phyloP scores from a whole-genome alignment of 1,284 basidiomycete species.

The Trichosporon inkin region DNA sequence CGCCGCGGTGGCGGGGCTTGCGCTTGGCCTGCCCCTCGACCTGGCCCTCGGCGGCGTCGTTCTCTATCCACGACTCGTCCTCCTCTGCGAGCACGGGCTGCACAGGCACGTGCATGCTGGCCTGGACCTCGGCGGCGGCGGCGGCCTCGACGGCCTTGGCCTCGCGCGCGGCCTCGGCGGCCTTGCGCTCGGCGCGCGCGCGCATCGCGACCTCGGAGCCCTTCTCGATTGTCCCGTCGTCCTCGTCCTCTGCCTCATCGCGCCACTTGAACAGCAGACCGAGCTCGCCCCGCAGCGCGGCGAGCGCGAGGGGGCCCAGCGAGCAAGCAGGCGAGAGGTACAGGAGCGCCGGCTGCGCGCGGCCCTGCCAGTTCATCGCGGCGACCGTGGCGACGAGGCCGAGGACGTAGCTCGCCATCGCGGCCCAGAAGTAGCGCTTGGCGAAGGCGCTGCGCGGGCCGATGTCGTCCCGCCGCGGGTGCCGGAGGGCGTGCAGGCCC shows the following conservation, averaged over 20 bases:
- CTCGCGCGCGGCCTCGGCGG: conserved; percentile 1
- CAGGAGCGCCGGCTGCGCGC: conserved; percentile 86
- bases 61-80: conserved; percentile 48
- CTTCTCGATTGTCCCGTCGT: conserved; percentile 38
- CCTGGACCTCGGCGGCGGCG: not conserved
- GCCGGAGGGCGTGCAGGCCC: conserved; percentile 39
- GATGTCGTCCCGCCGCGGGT: conserved; percentile 30
- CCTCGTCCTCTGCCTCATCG: conserved; percentile 30
- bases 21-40: conserved; percentile 2
- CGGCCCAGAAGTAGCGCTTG: conserved; percentile 75
- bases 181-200: conserved; percentile 20
- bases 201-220: conserved; percentile 37
- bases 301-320: conserved; percentile 46
- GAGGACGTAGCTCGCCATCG: conserved; percentile 68
- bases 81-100: conserved; percentile 8
- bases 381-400: conserved; percentile 76
- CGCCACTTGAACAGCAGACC: conserved; percentile 39
- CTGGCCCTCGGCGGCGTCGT: not conserved
- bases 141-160: conserved; percentile 17
- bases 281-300: conserved; percentile 46
- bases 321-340: conserved; percentile 67
- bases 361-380: conserved; percentile 77
- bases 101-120: not conserved
- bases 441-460: conserved; percentile 51
- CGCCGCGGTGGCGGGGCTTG: conserved; percentile 16